Percentiles rank a stretch among this genome's conserved stretches.
phyloP scores from a whole-genome alignment of 176 grass and related monocot species.

The Avena sativa region DNA sequence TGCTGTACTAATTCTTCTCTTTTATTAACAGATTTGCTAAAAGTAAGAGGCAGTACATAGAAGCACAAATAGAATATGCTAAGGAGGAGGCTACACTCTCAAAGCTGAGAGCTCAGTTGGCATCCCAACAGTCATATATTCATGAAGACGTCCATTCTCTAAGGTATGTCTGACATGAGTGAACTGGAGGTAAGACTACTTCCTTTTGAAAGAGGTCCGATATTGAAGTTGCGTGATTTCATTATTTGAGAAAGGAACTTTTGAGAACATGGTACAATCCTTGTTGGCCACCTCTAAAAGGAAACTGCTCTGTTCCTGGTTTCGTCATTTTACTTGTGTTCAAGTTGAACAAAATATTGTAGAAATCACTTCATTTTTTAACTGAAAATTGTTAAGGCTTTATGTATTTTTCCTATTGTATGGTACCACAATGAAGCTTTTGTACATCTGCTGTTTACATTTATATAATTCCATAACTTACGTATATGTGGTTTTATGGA shows the following conservation, averaged over 20 bases:
- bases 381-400: background rate
- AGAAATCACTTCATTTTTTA: background rate
- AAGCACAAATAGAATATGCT: constrained; percentile 46
- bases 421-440: constrained; percentile 1
- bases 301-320: constrained; percentile 11
- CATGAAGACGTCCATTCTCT: constrained; percentile 53
- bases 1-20: constrained; percentile 27
- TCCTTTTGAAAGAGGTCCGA: background rate
- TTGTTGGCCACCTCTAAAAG: constrained; percentile 1
- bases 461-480: constrained; percentile 5
- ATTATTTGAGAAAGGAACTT: constrained; percentile 23
- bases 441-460: background rate
- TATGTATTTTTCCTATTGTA: constrained; percentile 9
- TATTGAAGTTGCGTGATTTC: background rate
- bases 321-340: constrained; percentile 4
- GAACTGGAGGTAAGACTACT: constrained; percentile 9
- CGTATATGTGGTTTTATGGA: constrained; percentile 15
- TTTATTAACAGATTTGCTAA: constrained; percentile 52
- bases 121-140: constrained; percentile 47
- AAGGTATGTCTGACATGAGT: constrained; percentile 36
- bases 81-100: constrained; percentile 50
- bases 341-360: constrained; percentile 16
- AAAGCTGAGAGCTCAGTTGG: constrained; percentile 45
- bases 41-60: constrained; percentile 53
- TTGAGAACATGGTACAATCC: constrained; percentile 24